Conservation (phyloP, 2,329 filamentous ascomycete genomes). For the Laburnicola sp. region DNA sequence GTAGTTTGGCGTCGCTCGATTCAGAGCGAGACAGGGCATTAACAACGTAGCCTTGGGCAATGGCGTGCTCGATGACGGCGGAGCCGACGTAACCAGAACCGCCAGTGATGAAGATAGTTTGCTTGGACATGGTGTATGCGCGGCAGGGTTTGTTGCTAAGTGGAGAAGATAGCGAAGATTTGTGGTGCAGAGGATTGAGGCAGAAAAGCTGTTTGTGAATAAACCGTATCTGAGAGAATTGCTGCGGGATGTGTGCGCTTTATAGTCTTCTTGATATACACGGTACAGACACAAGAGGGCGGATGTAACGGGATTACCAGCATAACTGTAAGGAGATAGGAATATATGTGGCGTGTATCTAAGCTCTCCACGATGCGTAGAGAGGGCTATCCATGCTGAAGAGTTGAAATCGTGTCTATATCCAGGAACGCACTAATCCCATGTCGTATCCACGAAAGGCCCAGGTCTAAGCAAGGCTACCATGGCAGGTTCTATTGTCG, state of each 20-base stretch:
- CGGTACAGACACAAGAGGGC: not conserved
- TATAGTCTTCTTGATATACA: not conserved
- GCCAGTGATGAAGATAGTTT: constrained; percentile 29
- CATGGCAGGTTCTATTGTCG: not conserved
- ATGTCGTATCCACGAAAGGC: not conserved
- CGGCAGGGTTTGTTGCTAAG: not conserved
- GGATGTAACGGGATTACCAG: constrained; percentile 2
- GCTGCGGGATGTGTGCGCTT: not conserved
- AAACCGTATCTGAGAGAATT: not conserved
- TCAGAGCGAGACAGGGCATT: constrained; percentile 48
- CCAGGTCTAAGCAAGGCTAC: not conserved
- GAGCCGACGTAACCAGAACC: constrained; percentile 28
- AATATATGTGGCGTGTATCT: not conserved
- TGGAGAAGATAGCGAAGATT: not conserved
- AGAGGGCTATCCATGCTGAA: too few relatives aligned
- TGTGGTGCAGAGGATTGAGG: too few relatives aligned
- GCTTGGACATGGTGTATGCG: constrained; percentile 8
- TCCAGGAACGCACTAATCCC: not conserved
- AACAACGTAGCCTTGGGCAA: constrained; percentile 47
- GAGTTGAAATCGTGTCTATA: not conserved
- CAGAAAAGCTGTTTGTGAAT: not conserved
- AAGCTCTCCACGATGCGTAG: not conserved
- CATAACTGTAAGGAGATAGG: not conserved
- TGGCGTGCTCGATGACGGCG: constrained; percentile 39
- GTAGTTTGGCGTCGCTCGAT: constrained; percentile 42